Base-by-base conservation (phyloP, 139 green algal genomes). In the Chlorella sp. region DNA sequence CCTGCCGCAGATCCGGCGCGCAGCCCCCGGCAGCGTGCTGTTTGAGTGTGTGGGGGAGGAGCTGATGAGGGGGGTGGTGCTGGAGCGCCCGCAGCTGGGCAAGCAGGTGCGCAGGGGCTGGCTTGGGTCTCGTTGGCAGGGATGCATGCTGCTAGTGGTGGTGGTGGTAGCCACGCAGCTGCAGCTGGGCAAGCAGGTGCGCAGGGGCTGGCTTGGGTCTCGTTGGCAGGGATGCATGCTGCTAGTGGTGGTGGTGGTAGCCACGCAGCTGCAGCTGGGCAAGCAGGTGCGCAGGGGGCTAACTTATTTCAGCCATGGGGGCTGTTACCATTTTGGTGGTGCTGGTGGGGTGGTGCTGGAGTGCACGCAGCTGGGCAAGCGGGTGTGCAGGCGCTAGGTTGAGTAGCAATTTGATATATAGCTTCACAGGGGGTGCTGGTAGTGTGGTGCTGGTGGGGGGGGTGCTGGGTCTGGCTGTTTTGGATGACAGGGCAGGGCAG, bases 21-120 rank as follows among this genome's bases (percentile, higher is more conserved):
- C 91, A 12, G 28, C 89, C 22, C 75, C 86, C 18, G 92, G 93
- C 73, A 81, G 89, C 0, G 92, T 94, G 21, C 79, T 91, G 21
- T 95, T 95, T 87, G 93, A 95, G 37, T 40, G 32, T 0, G 71
- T 94, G 0, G 76, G 60, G 30, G 89, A 92, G 81, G 81, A 89
- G 68, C 34, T 89, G 68, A n/a, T 81, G 2, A 26, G 77, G 34
- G 93, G 93, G 7, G 69, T 82, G 21, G 86, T 95, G 60, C 36
- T 95, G 64, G 92, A 94, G 66, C 48, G 71, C 60, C 83, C 88
- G 30, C 24, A 81, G 32, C 40, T 82, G 9, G 64, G 57, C 34
- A 92, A 90, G 64, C 78, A 83, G 81, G 37, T 28, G 30, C 60
- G 76, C 76, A 57, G n/a, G 82, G 7, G 12, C 7, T 11, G 32